Conservation (phyloP, 2,329 filamentous ascomycete genomes). For the Penicillium sp. region DNA sequence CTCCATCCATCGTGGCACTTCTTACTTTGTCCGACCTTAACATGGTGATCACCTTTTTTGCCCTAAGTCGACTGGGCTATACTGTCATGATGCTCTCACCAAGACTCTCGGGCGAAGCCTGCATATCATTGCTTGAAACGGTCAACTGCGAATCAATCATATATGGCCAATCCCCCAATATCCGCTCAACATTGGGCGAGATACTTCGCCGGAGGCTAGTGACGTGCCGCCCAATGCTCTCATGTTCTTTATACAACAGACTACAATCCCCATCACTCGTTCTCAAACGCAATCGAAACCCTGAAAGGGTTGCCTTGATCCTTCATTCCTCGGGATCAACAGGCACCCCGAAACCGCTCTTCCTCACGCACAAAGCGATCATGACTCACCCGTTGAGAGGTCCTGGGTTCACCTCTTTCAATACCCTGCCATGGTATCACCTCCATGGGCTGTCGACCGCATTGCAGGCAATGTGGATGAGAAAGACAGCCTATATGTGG, state of each 20-base stretch:
- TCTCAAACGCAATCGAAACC: constrained; percentile 21
- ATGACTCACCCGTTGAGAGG: constrained; percentile 39
- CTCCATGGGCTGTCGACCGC: constrained; percentile 45
- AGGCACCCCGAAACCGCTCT: constrained; percentile 49
- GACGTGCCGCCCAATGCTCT: constrained; percentile 27
- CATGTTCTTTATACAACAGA: constrained; percentile 7
- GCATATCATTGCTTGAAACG: constrained; percentile 41
- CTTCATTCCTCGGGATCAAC: constrained; percentile 53
- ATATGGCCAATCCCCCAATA: constrained; percentile 36
- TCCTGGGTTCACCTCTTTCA: constrained; percentile 44
- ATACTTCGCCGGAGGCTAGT: constrained; percentile 28
- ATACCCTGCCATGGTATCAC: constrained; percentile 48
- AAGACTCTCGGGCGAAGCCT: constrained; percentile 44
- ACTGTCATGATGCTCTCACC: constrained; percentile 47
- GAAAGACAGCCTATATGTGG: constrained; percentile 44
- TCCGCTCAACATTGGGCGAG: constrained; percentile 34
- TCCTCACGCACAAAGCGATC: constrained; percentile 44
- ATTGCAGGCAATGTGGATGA: constrained; percentile 48
- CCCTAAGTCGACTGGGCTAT: constrained; percentile 47
- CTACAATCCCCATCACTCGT: constrained; percentile 18
- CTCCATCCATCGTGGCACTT: constrained; percentile 37
- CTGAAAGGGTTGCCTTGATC: constrained; percentile 41
- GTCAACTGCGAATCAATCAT: constrained; percentile 40
- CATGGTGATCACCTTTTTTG: constrained; percentile 47
- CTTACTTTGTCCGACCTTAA: constrained; percentile 45